Conservation (phyloP, 148 eudicot genomes). For the Fallopia convolvulus region DNA sequence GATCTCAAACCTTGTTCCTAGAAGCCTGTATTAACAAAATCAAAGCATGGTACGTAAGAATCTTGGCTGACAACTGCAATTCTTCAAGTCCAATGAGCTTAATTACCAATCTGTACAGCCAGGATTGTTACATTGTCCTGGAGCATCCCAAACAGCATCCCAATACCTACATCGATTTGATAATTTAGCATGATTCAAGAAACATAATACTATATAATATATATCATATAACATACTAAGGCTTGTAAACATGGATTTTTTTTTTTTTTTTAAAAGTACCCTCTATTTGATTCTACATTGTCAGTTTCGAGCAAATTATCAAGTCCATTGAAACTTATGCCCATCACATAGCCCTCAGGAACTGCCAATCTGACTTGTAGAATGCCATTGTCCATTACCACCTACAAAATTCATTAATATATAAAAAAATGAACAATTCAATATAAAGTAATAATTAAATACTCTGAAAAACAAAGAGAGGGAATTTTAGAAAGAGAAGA, state of each 20-base stretch:
- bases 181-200: background rate
- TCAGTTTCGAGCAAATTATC: constrained; percentile 29
- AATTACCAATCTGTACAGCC: constrained; percentile 7
- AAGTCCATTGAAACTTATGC: constrained; percentile 33
- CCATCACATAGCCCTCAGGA: constrained; percentile 36
- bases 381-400: constrained; percentile 48
- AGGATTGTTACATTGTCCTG: background rate
- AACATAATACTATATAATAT: background rate
- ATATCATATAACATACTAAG: background rate
- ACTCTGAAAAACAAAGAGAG: no score
- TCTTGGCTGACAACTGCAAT: background rate
- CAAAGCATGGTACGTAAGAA: background rate
- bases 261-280: constrained; percentile 18
- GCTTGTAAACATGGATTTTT: background rate
- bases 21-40: background rate
- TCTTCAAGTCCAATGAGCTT: background rate
- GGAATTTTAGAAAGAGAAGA: no score
- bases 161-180: constrained; percentile 29
- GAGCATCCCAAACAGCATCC: constrained; percentile 31
- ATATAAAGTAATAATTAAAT: background rate
- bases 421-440: background rate
- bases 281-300: constrained; percentile 32
- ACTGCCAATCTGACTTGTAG: constrained; percentile 30
- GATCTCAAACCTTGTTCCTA: constrained; percentile 3
- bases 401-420: constrained; percentile 21